Conservation (phyloP, 331 rosid species). For the Malus hybrid region DNA sequence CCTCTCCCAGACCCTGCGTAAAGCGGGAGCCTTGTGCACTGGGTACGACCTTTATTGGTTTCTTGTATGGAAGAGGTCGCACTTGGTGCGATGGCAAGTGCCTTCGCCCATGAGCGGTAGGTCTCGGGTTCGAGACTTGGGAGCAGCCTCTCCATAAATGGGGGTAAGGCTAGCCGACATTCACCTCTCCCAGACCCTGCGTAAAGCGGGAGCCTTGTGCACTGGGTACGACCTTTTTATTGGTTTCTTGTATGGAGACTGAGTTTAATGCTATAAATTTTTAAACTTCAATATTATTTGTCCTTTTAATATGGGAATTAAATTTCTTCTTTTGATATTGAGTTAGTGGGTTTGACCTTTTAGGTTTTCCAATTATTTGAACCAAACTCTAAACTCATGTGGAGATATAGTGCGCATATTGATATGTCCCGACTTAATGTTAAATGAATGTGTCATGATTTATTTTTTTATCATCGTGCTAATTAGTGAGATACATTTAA, state of each 20-base stretch:
- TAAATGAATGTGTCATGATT: neutral
- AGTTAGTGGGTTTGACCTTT: neutral
- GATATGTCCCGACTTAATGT: neutral
- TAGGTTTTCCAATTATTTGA: neutral
- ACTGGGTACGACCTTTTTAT: too few species aligned
- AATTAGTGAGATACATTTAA: neutral
- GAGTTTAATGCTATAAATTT: neutral
- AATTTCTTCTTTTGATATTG: neutral
- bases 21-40: too few species aligned
- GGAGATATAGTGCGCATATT: neutral
- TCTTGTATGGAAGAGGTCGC: neutral
- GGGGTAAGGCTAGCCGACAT: too few species aligned
- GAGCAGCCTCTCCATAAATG: too few species aligned
- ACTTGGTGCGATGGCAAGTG: too few species aligned
- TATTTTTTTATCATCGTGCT: neutral
- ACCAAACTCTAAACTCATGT: neutral
- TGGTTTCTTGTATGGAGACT: neutral
- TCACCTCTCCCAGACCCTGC: too few species aligned
- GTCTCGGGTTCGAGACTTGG: too few species aligned
- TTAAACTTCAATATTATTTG: neutral
- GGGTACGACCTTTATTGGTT: too few species aligned
- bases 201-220: too few species aligned
- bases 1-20: too few species aligned
- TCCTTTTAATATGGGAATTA: neutral
- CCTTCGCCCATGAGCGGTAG: too few species aligned